Evolutionary conservation across 495 filamentous ascomycete genomes (phyloP).

Genomic region (Tuber calosporum): DNA sequence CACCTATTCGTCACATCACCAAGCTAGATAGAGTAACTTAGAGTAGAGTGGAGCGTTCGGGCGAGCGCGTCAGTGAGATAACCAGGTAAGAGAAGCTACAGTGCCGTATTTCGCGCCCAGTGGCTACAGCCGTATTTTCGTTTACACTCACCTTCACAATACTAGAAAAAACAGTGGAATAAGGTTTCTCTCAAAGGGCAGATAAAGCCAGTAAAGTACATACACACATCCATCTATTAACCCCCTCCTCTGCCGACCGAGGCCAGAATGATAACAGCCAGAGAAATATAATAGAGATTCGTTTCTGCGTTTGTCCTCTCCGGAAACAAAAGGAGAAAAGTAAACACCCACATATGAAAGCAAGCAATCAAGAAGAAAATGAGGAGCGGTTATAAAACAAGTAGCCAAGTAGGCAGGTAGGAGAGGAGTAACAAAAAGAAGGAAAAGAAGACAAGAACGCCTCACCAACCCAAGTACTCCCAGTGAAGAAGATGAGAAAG

Average conservation of each 20-base stretch:
- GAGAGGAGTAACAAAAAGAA: background rate
- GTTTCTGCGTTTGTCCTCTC: background rate
- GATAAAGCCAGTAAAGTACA: background rate
- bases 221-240: constrained; percentile 5
- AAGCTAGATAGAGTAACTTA: background rate
- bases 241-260: background rate
- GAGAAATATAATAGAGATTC: background rate
- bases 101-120: background rate
- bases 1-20: background rate
- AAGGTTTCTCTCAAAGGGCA: background rate
- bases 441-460: constrained; percentile 4
- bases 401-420: background rate
- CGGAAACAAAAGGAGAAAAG: background rate
- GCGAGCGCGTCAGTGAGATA: background rate
- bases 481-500: constrained; percentile 1
- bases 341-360: background rate
- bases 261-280: background rate
- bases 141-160: background rate
- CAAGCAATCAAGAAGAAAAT: background rate
- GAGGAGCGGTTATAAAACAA: background rate
- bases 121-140: background rate
- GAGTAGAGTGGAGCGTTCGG: background rate
- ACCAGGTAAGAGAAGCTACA: background rate
- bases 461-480: constrained; percentile 1
- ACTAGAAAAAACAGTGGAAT: background rate